These are phyloP conservation scores for Aspergillus pseudoviridinutans DNA, from an alignment of 2,329 filamentous ascomycete species.

Conservation along the genomic window DNA sequence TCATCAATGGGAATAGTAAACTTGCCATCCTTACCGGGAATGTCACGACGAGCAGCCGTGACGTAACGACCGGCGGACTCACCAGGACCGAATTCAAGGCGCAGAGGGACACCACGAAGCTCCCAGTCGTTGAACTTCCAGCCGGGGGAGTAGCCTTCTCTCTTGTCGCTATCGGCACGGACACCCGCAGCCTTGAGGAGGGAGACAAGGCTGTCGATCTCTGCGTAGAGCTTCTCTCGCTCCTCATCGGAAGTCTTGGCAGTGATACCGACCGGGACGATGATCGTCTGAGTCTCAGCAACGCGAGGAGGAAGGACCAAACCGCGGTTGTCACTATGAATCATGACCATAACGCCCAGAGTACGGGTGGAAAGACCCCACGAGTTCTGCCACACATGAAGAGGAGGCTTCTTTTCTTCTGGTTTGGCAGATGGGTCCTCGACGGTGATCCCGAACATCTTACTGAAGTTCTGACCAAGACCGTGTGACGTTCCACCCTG, in stretches of 20 bases:
- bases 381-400: conserved; percentile 97
- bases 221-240: conserved; percentile 68
- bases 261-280: conserved; percentile 90
- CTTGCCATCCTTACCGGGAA: conserved; percentile 63
- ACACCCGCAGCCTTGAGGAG: conserved; percentile 70
- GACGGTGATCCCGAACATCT: conserved; percentile 98
- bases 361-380: conserved; percentile 97
- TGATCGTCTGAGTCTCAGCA: conserved; percentile 76
- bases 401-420: conserved; percentile 70
- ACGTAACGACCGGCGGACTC: conserved; percentile 83
- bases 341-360: conserved; percentile 98
- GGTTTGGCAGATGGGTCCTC: conserved; percentile 74
- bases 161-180: conserved; percentile 74
- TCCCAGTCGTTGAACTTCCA: conserved; percentile 99
- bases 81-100: conserved; percentile 93
- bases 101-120: conserved; percentile 87
- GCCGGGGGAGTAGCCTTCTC: conserved; percentile 86
- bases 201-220: conserved; percentile 67
- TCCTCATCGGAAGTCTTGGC: conserved; percentile 81
- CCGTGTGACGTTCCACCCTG: conserved; percentile 94
- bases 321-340: conserved; percentile 93
- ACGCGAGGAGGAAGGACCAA: conserved; percentile 89
- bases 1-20: conserved; percentile 71
- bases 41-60: conserved; percentile 81
- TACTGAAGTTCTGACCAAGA: conserved; percentile 95